phyloP scores from a whole-genome alignment of 331 rosid species.

The Erythrophleum ivorense region DNA sequence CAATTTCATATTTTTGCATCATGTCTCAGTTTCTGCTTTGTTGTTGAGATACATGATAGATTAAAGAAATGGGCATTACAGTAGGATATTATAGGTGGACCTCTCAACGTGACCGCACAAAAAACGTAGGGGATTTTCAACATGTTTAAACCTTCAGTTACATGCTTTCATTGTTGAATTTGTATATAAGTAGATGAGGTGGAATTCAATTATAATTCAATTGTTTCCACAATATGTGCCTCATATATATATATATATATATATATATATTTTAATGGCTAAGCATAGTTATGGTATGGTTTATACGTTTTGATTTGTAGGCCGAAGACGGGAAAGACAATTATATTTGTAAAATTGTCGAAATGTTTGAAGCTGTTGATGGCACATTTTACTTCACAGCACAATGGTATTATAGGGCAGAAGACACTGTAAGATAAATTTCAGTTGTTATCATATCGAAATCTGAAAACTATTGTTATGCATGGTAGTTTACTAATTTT shows the following conservation, averaged over 20 bases:
- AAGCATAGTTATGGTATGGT: background rate
- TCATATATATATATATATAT: too few species aligned
- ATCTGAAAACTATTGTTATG: background rate
- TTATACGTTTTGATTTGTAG: constrained; percentile 39
- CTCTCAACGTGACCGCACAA: background rate
- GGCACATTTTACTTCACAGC: constrained; percentile 60
- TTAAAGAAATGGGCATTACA: background rate
- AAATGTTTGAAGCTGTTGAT: constrained; percentile 67
- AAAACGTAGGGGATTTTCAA: background rate
- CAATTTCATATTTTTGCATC: background rate
- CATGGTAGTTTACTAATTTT: background rate
- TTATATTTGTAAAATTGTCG: constrained; percentile 68
- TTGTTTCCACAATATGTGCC: background rate
- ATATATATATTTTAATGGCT: background rate
- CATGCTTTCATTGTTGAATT: background rate
- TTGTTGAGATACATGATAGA: background rate
- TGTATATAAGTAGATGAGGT: background rate
- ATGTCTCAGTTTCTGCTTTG: background rate
- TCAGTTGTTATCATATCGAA: background rate
- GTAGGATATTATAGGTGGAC: background rate
- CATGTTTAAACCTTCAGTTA: background rate
- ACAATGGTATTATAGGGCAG: constrained; percentile 78
- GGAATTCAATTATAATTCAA: too few species aligned
- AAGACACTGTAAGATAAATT: constrained; percentile 54
- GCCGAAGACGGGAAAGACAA: constrained; percentile 48